These are phyloP conservation scores for Plasmodium relictum DNA, from an alignment of 169 alveolate species.

Conservation along the genomic window DNA sequence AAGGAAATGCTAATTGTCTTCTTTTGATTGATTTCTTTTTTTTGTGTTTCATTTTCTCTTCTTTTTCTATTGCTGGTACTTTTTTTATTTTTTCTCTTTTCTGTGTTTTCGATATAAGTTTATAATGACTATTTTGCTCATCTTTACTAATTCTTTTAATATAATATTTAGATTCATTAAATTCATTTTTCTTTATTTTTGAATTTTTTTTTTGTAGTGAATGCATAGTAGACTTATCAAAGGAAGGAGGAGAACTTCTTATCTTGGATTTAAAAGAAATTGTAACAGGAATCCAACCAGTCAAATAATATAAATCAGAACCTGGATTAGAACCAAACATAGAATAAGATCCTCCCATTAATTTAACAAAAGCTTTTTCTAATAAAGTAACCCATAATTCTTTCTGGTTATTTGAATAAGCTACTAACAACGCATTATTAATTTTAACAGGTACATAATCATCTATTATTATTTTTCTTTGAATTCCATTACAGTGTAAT, in stretches of 20 bases:
- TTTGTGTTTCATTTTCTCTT: neutral
- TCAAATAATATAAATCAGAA: conserved; percentile 92
- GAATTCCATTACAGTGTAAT: conserved; percentile 91
- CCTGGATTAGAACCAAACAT: conserved; percentile 95
- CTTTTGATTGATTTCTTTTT: too few relatives aligned
- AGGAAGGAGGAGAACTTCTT: conserved; percentile 80
- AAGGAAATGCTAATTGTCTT: too few relatives aligned
- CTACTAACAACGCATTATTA: conserved; percentile 87
- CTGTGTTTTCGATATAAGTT: neutral
- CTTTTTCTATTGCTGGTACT: neutral
- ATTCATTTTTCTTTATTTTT: neutral
- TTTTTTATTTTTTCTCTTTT: neutral
- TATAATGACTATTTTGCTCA: too few relatives aligned
- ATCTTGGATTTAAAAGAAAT: conserved; percentile 84
- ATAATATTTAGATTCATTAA: neutral
- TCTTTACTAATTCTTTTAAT: too few relatives aligned
- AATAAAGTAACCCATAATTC: conserved; percentile 94
- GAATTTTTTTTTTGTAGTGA: neutral
- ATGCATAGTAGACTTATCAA: conserved; percentile 44
- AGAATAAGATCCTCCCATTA: conserved; percentile 92
- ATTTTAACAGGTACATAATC: conserved; percentile 92
- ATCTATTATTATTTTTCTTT: conserved; percentile 93
- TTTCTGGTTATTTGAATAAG: conserved; percentile 89
- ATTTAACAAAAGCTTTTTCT: conserved; percentile 94
- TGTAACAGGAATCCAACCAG: conserved; percentile 96